Conservation (phyloP, 441 rosid genomes). For the Erodium texanum region DNA sequence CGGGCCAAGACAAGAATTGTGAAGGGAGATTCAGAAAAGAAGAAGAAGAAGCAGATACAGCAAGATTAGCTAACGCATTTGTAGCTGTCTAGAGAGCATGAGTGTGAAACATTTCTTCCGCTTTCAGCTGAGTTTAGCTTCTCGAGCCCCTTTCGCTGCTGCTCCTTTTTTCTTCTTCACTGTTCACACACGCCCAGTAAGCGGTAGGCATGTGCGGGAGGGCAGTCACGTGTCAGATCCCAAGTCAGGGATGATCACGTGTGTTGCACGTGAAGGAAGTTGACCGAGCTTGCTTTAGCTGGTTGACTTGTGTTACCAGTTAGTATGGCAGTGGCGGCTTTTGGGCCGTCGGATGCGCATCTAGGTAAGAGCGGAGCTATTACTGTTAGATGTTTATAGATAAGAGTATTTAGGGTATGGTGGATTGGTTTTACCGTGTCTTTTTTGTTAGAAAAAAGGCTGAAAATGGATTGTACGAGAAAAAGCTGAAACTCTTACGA, state of each 20-base stretch:
- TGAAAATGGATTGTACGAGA: too few species aligned
- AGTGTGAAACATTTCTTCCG: too few species aligned
- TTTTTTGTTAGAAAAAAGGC: too few species aligned
- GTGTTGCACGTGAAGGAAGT: constrained; percentile 14
- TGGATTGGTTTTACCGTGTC: too few species aligned
- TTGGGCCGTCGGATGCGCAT: constrained; percentile 7
- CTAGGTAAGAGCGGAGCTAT: neutral
- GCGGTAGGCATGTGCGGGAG: constrained; percentile 6
- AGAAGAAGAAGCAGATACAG: neutral
- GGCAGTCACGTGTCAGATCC: neutral
- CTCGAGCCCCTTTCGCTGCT: neutral
- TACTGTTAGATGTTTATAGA: neutral
- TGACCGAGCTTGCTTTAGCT: constrained; percentile 11
- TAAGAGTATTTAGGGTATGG: too few species aligned
- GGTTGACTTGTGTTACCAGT: constrained; percentile 9
- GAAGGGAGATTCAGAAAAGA: neutral
- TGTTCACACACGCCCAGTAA: too few species aligned
- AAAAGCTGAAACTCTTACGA: too few species aligned
- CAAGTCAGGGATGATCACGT: constrained; percentile 21
- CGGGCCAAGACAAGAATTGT: too few species aligned
- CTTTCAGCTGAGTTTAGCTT: neutral
- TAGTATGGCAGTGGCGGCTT: too few species aligned
- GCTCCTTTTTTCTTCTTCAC: too few species aligned
- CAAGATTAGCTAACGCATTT: neutral
- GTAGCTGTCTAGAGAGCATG: neutral